Conservation (phyloP, 768 basidiomycete species). For the Rhizopogon rudus region DNA sequence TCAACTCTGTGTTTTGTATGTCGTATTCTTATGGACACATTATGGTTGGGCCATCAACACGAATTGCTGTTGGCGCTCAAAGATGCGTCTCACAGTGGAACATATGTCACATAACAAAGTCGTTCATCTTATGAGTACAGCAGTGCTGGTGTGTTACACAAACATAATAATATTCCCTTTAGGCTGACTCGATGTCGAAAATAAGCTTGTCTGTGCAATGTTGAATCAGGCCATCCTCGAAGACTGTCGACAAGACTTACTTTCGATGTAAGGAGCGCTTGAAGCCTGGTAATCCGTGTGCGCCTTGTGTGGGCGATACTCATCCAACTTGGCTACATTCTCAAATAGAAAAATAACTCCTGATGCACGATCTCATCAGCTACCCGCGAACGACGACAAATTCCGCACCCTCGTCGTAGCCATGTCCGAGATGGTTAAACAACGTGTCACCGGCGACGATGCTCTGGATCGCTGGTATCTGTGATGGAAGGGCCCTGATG, state of each 20-base stretch:
- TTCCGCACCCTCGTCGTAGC: conserved; percentile 18
- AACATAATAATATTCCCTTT: too few species aligned
- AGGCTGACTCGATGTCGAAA: conserved; percentile 16
- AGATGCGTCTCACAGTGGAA: too few species aligned
- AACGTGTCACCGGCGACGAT: conserved; percentile 11
- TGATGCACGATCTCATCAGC: neutral
- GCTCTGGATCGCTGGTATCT: conserved; percentile 14
- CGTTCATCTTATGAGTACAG: neutral
- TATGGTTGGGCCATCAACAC: too few species aligned
- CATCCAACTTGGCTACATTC: conserved; percentile 7
- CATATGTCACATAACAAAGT: too few species aligned
- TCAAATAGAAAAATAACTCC: conserved; percentile 21
- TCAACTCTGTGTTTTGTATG: too few species aligned
- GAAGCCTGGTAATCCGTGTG: conserved; percentile 7
- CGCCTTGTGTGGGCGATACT: conserved; percentile 11
- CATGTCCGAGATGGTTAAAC: conserved; percentile 15
- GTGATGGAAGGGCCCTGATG: conserved; percentile 8
- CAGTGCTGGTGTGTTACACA: too few species aligned
- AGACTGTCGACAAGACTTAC: conserved; percentile 2
- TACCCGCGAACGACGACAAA: neutral
- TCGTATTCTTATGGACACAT: too few species aligned
- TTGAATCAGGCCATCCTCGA: neutral
- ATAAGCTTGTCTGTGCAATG: conserved; percentile 13
- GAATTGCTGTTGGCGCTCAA: too few species aligned
- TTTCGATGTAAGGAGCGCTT: conserved; percentile 12